Evolutionary conservation across 192 early-diverging fungal genomes (phyloP), one percentile per base, ranked within the genome.

Genomic region (Bifiguratus adelaidae): DNA sequence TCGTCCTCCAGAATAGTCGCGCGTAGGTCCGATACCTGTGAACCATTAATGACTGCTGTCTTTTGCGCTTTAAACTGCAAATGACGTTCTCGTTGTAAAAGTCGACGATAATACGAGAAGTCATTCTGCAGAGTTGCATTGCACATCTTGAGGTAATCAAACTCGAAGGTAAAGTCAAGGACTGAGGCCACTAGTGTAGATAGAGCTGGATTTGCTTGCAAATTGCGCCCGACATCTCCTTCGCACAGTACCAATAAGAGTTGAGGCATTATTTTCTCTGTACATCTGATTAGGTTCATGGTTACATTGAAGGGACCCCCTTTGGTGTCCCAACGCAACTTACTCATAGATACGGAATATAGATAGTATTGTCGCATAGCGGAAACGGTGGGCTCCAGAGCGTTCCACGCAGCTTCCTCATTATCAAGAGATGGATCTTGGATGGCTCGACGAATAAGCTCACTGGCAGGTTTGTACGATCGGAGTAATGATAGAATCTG

Each of bases 21-120:
- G 23, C 70, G 70, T 46, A 86, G 61, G 35, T 76, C 78, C 4
- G 60, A 64, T 7, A 44, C 35, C 19, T 47, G 29, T 12, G 21
- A 24, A 16, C 8, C 24, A 18, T 30, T 48, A 28, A 53, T 41
- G n/a, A 23, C 23, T 1, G 23, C 25, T 7, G 1, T 30, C 36
- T 7, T n/a, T 45, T n/a, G 19, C 23, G 22, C 51, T 54, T 64
- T 54, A n/a, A n/a, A n/a, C n/a, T n/a, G n/a, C n/a, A n/a, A n/a
- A n/a, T n/a, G n/a, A 13, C 56, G 50, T 53, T 88, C 89, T 32
- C 89, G 82, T 26, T 78, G 77, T 21, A 92, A 65, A 40, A 90
- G 88, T 42, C 95, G 76, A 30, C 92, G 85, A 53, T 98, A 98
- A 58, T 91, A 98, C 30, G 92, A 92, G 58, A 98, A 92, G 53